Evolutionary conservation across 83 land plant species (phyloP).

Genomic region (Picea abies): DNA sequence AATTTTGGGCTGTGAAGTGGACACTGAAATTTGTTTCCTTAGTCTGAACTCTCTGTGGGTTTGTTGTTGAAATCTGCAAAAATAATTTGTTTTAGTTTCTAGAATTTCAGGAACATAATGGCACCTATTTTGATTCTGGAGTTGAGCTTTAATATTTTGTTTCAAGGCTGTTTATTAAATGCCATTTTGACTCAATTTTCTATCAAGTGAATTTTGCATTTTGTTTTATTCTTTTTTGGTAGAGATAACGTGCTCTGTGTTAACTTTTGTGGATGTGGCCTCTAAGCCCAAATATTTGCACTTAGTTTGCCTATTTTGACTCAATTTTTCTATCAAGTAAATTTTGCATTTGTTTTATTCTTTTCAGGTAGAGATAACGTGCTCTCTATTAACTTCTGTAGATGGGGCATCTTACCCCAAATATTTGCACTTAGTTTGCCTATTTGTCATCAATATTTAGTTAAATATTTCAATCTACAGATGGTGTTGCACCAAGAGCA

Average conservation of each 20-base stretch:
- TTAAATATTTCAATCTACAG: constrained; percentile 18
- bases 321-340: background rate
- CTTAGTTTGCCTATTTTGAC: background rate
- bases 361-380: background rate
- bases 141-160: too few relatives aligned
- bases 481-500: constrained; percentile 97
- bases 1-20: too few relatives aligned
- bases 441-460: background rate
- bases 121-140: too few relatives aligned
- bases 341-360: background rate
- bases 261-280: too few relatives aligned
- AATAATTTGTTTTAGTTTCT: too few relatives aligned
- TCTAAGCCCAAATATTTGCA: too few relatives aligned
- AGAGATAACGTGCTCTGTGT: background rate
- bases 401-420: too few relatives aligned
- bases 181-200: background rate
- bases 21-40: too few relatives aligned
- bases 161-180: background rate
- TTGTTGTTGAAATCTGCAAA: too few relatives aligned
- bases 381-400: too few relatives aligned
- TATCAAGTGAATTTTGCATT: background rate
- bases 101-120: too few relatives aligned
- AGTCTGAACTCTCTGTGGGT: too few relatives aligned
- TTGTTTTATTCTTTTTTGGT: background rate
- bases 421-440: background rate